Base-by-base conservation (phyloP, 2,329 filamentous ascomycete species). In the Aspergillus carbonarius region DNA sequence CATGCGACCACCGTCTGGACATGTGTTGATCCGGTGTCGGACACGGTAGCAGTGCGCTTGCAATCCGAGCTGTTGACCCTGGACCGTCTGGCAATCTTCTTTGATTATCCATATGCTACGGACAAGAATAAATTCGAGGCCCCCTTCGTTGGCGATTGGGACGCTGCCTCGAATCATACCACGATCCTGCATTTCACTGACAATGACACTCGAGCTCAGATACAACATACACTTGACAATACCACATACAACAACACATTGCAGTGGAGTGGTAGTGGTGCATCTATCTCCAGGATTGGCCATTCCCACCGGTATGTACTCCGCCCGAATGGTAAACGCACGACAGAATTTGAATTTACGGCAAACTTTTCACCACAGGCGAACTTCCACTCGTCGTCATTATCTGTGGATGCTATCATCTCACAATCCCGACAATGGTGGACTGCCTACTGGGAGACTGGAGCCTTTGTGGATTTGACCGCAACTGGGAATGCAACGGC, bases 131-230 rank as follows among this genome's bases (percentile, higher is more conserved):
- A 84, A 62, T 84, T 84, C 57, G 81, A 84, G 37, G 81, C 80
- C 1, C 82, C 82, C 1, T 84, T 80, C 60, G 81, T 85, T 1
- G 82, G 82, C 1, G 67, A 81, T 4, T 83, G 79, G 70, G 81
- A 83, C 64, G 77, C 76, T 63, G 9, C 75, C 69, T 5, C 67
- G 65, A 2, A 73, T 81, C 54, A 60, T 8, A 60, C 35, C 6
- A 57, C 55, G 18, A 18, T 35, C 13, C 18, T 55, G 23, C 15
- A 13, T 12, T 12, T 39, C 25, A 7, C 13, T 17, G 9, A 25
- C 4, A 9, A 13, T n/a, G n/a, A n/a, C 12, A 25, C 10, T 8
- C 9, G 15, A 4, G 55, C 55, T 7, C 34, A 27, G 37, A 25
- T 57, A 3, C n/a, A 53, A 17, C 55, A 57, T 18, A 46, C 47